phyloP scores from a whole-genome alignment of 768 basidiomycete genomes.

The Cystofilobasidium ferigula region DNA sequence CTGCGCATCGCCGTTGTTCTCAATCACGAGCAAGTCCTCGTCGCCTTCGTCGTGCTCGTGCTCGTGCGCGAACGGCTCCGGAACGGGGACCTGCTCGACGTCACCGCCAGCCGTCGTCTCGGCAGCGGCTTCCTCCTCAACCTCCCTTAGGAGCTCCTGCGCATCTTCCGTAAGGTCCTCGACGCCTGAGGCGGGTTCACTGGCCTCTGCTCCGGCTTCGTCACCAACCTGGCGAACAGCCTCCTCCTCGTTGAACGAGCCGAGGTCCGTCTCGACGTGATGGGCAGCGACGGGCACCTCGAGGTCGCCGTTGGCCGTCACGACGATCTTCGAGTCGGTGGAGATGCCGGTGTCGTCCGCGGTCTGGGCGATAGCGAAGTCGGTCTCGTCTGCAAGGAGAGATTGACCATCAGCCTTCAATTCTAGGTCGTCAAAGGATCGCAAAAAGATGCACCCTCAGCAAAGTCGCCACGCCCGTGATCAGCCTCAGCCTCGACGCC shows the following conservation, averaged over 20 bases:
- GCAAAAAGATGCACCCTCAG: not conserved
- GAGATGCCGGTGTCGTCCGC: constrained; percentile 1
- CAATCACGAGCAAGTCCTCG: not conserved
- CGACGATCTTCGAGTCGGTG: constrained; percentile 16
- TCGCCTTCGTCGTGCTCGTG: not conserved
- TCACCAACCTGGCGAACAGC: not conserved
- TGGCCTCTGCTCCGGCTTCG: not conserved
- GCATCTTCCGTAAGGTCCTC: not conserved
- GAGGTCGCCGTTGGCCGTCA: constrained; percentile 14
- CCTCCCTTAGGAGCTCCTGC: not conserved
- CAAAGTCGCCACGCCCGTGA: no score
- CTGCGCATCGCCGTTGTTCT: not conserved
- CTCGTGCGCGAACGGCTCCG: not conserved
- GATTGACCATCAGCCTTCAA: not conserved
- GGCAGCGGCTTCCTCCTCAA: constrained; percentile 5
- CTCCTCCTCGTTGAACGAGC: not conserved
- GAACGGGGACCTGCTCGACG: constrained; percentile 17
- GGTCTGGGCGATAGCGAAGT: not conserved
- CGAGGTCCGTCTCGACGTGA: constrained; percentile 1
- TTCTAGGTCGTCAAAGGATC: not conserved
- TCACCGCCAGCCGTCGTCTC: constrained; percentile 1
- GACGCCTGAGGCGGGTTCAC: not conserved
- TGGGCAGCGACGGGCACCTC: constrained; percentile 1
- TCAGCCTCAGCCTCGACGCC: constrained; percentile 6
- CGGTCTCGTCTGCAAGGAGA: no score